Evolutionary conservation across 2,329 filamentous ascomycete species (phyloP), one percentile per base, ranked within the genome.

Genomic region (Diaporthe vaccinii): DNA sequence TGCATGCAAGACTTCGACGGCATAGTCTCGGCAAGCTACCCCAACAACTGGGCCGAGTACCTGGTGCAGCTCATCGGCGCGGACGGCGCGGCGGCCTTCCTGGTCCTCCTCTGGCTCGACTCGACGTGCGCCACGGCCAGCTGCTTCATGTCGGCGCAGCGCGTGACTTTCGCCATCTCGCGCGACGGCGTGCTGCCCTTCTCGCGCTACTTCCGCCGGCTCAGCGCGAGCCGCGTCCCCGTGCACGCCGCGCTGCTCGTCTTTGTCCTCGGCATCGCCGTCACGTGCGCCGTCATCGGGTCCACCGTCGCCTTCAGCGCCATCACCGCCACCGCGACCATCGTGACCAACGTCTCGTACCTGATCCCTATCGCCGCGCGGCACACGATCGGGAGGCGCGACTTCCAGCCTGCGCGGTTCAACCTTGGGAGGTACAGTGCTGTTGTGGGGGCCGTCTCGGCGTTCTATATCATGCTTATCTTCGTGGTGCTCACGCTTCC

Each of bases 1-100:
- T 85, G 83, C 77, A 82, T 85, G 69, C 83, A 84, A 77, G 82
- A 85, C 74, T 84, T 85, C 58, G 81, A 84, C 9, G 82, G 80
- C 20, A 83, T 85, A 73, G 80, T 84, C 44, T 78, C 77, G 2
- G 83, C 79, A 8, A 77, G 79, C 0, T 85, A 84, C 67, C 70
- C 81, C 46, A 85, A 85, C 77, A 85, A 84, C 75, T 85, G 81
- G 80, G 84, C 84, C 14, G 84, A 81, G 72, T 85, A 84, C 72
- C 78, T 85, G 5, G 79, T 85, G 3, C 83, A 85, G 67, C 78
- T 84, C 7, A 72, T 85, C 14, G 84, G 84, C 0, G 75, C 79
- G 14, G 79, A 80, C 28, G 83, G 83, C 12, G 84, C 84, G 8
- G 78, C 81, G 8, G 83, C 81, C 12, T 81, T 85, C 36, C 78